phyloP scores from a whole-genome alignment of 441 rosid genomes.

The Adansonia rubrostipa region DNA sequence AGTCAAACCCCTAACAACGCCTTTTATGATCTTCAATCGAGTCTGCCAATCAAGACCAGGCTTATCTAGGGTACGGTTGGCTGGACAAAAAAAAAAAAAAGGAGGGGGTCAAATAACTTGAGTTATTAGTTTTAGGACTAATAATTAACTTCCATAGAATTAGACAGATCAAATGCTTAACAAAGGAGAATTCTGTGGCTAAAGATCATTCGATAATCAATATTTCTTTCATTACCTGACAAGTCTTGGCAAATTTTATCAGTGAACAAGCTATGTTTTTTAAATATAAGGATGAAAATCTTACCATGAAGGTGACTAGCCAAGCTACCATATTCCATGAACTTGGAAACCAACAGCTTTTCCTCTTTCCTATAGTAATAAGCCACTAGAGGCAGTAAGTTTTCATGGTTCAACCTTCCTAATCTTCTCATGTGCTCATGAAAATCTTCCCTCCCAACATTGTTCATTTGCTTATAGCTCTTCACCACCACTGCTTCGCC shows the following conservation, averaged over 20 bases:
- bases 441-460: conserved; percentile 78
- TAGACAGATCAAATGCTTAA: not conserved
- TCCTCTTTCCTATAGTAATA: conserved; percentile 91
- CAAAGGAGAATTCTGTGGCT: not conserved
- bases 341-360: conserved; percentile 80
- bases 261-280: not conserved
- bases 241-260: not conserved
- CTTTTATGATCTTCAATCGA: conserved; percentile 71
- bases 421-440: conserved; percentile 79
- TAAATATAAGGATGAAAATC: not conserved
- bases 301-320: conserved; percentile 72
- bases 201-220: not conserved
- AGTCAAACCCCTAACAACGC: conserved; percentile 70
- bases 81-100: conserved; percentile 38
- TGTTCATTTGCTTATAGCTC: conserved; percentile 86
- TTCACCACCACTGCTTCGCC: conserved; percentile 73
- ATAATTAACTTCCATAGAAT: not conserved
- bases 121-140: not conserved
- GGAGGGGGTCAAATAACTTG: no score
- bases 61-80: conserved; percentile 53
- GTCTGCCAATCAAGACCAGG: conserved; percentile 76
- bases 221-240: no score
- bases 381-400: conserved; percentile 67
- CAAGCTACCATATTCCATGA: conserved; percentile 67
- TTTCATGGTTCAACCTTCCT: conserved; percentile 75